phyloP scores from a whole-genome alignment of 176 grass and related monocot genomes.

The Bolboschoenus planiculmis region DNA sequence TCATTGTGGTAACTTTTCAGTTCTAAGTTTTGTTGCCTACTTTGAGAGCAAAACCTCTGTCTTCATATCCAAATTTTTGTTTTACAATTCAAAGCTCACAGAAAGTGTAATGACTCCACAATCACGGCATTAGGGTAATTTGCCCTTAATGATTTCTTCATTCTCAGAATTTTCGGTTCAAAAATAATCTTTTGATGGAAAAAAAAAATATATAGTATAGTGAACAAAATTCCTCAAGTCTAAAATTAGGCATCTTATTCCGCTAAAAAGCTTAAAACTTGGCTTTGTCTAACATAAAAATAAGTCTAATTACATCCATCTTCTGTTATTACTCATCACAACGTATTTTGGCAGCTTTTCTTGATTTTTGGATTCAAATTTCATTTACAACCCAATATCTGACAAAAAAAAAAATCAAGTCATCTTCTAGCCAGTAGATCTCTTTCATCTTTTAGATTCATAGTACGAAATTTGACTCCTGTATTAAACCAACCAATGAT shows the following conservation, averaged over 20 bases:
- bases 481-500: neutral
- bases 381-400: neutral
- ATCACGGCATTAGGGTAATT: neutral
- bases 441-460: neutral
- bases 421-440: neutral
- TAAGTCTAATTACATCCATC: neutral
- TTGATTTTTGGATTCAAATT: neutral
- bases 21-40: neutral
- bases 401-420: neutral
- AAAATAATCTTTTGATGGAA: neutral
- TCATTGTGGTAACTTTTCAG: neutral
- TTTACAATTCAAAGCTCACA: neutral
- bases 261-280: neutral
- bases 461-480: neutral
- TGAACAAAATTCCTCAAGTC: neutral
- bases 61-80: neutral
- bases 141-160: neutral
- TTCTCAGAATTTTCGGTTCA: neutral
- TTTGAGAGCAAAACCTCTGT: neutral
- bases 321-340: neutral
- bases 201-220: neutral
- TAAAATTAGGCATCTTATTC: constrained; percentile 6
- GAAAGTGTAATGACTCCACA: neutral
- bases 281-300: neutral
- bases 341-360: neutral